Conservation (phyloP, 2,329 filamentous ascomycete genomes). For the Pseudogymnoascus sp. region DNA sequence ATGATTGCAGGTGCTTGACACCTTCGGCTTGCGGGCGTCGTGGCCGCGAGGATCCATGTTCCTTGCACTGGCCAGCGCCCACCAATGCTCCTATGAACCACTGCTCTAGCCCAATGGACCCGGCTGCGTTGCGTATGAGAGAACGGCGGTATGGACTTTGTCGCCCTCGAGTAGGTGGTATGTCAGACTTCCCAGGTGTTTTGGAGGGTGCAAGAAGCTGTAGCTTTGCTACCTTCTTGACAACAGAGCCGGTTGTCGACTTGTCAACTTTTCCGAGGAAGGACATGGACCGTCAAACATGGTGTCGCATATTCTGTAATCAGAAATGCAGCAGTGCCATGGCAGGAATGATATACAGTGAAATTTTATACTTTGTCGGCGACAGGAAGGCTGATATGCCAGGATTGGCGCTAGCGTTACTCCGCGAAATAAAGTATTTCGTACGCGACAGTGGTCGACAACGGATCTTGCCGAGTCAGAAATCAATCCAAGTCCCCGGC, state of each 20-base stretch:
- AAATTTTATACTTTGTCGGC: neutral
- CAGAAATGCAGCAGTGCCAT: conserved; percentile 8
- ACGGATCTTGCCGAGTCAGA: conserved; percentile 7
- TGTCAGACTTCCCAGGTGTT: conserved; percentile 16
- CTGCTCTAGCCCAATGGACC: conserved; percentile 19
- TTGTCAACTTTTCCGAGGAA: conserved; percentile 46
- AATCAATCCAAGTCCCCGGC: conserved; percentile 4
- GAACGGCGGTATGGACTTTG: neutral
- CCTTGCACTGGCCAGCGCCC: conserved; percentile 21
- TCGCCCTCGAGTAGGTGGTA: conserved; percentile 13
- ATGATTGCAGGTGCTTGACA: conserved; percentile 4
- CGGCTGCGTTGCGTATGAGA: neutral
- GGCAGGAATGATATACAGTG: neutral
- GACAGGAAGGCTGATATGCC: conserved; percentile 2
- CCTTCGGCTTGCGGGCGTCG: neutral
- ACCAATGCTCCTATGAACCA: conserved; percentile 28
- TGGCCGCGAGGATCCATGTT: neutral
- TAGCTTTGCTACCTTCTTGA: conserved; percentile 36
- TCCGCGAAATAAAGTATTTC: conserved; percentile 7
- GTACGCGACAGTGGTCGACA: neutral
- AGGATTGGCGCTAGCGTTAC: conserved; percentile 2
- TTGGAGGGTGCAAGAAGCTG: conserved; percentile 21
- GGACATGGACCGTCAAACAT: conserved; percentile 60
- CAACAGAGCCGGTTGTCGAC: conserved; percentile 37
- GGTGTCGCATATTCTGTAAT: conserved; percentile 31